These are phyloP conservation scores for Agaricus sinodeliciosus DNA, from an alignment of 768 basidiomycete species.

Conservation along the genomic window DNA sequence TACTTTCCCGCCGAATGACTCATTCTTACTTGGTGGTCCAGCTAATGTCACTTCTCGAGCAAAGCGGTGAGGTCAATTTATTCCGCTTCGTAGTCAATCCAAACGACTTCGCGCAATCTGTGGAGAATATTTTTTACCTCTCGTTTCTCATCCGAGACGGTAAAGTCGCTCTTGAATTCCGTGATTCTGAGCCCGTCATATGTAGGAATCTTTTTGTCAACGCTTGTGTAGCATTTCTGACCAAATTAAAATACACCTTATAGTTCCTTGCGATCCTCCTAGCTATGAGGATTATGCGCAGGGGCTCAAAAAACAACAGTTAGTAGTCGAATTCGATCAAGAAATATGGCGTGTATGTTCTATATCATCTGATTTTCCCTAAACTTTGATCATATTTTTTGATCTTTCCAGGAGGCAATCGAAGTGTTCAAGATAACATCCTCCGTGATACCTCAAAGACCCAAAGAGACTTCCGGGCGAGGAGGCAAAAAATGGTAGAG, in stretches of 20 bases:
- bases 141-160: slow-evolving; percentile 90
- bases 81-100: slow-evolving; percentile 91
- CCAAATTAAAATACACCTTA: background rate
- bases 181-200: slow-evolving; percentile 67
- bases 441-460: slow-evolving; percentile 70
- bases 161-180: slow-evolving; percentile 65
- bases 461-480: slow-evolving; percentile 45
- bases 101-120: slow-evolving; percentile 83
- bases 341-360: slow-evolving; percentile 76
- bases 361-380: background rate
- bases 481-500: slow-evolving; percentile 69
- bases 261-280: slow-evolving; percentile 63
- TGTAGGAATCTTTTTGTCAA: slow-evolving; percentile 39
- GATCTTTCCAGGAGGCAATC: slow-evolving; percentile 63
- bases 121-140: slow-evolving; percentile 95
- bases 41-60: slow-evolving; percentile 55
- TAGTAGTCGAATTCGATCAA: slow-evolving; percentile 90
- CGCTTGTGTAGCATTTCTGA: background rate
- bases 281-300: slow-evolving; percentile 54
- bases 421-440: slow-evolving; percentile 77
- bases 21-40: slow-evolving; percentile 19
- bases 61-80: slow-evolving; percentile 53
- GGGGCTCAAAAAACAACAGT: slow-evolving; percentile 71
- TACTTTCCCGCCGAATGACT: background rate
- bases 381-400: background rate